phyloP scores from a whole-genome alignment of 2,329 filamentous ascomycete genomes.

The Pyricularia grisea region DNA sequence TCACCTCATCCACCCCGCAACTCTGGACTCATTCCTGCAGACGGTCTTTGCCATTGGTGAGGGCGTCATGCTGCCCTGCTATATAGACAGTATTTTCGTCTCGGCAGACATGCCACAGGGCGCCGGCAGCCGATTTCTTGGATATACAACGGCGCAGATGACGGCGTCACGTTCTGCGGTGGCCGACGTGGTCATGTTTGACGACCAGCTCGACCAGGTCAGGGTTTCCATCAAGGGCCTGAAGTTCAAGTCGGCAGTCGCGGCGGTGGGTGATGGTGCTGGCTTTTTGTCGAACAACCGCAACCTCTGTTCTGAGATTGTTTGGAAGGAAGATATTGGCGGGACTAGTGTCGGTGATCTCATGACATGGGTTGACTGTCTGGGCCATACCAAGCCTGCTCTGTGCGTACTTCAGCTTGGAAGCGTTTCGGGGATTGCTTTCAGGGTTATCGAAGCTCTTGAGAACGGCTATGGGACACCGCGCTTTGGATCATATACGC shows the following conservation, averaged over 20 bases:
- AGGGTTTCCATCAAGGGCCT: slow-evolving; percentile 36
- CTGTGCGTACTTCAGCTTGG: slow-evolving; percentile 30
- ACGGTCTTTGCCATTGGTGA: slow-evolving; percentile 34
- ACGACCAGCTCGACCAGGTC: slow-evolving; percentile 19
- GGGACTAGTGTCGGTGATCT: slow-evolving; percentile 13
- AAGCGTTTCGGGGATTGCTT: slow-evolving; percentile 8
- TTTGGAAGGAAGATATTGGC: slow-evolving; percentile 32
- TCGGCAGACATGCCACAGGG: slow-evolving; percentile 25
- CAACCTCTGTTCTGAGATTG: slow-evolving; percentile 37
- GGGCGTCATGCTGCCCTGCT: slow-evolving; percentile 38
- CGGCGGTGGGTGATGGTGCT: slow-evolving; percentile 14
- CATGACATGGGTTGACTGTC: slow-evolving; percentile 18
- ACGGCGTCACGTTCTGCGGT: slow-evolving; percentile 24
- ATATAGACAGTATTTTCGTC: slow-evolving; percentile 35
- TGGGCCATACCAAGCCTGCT: slow-evolving; percentile 29
- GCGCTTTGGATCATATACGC: slow-evolving; percentile 23
- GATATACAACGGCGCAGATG: slow-evolving; percentile 27
- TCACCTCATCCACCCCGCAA: slow-evolving; percentile 48
- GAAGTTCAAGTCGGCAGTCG: slow-evolving; percentile 24
- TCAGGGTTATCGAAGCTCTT: slow-evolving; percentile 14
- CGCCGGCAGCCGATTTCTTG: slow-evolving; percentile 25
- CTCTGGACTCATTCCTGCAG: slow-evolving; percentile 47
- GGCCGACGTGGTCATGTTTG: slow-evolving; percentile 34
- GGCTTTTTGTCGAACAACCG: slow-evolving; percentile 38
- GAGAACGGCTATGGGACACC: slow-evolving; percentile 16